Base-by-base conservation (phyloP, 2,329 filamentous ascomycete genomes). In the Monosporascus ibericus region DNA sequence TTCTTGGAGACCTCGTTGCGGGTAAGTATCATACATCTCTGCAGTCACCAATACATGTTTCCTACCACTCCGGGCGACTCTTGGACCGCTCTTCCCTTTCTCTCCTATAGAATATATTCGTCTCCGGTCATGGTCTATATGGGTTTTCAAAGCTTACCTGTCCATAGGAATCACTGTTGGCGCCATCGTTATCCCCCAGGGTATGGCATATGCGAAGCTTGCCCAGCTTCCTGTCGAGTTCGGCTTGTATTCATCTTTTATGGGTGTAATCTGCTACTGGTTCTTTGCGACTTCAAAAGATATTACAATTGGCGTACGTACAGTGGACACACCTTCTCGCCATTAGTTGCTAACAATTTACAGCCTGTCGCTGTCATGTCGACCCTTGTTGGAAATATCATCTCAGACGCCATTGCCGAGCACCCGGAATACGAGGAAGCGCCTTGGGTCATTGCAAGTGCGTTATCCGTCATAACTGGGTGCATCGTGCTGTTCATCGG, bases 231-330 rank as follows among this genome's bases (percentile, higher is more conserved):
- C 82, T 1, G 81, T 87, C 6, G 79, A 97, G 66, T 97, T 86
- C 64, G 92, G 92, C 49, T 80, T 97, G 1, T 95, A 95, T 71
- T 94, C 92, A 0, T 96, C 92, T 0, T 97, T 99, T 67, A 94
- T 96, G 80, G 94, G 92, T 48, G 92, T 95, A 17, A 70, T 96
- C 57, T 79, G 96, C 55, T 99, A 99, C 72, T 97, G 92, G 92
- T 88, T 96, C 66, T 97, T 97, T 65, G 94, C 92, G 36, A 99
- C 94, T 0, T 96, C 92, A 15, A 99, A 97, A 68, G 92, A 99
- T 70, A 97, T 99, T 65, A 96, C 92, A 9, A 97, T 97, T 52
- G 92, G 92, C 17, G 87, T 89, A 77, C 72, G 85, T 80, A 2
- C 48, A 58, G 34, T 4, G 30, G 17, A 38, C 46, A 14, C 30